A percentile compares a stretch with the other conserved stretches of the same genome.
Evolutionary conservation across 2,329 filamentous ascomycete genomes (phyloP).

Genomic region (Colletotrichum echinochloae): DNA sequence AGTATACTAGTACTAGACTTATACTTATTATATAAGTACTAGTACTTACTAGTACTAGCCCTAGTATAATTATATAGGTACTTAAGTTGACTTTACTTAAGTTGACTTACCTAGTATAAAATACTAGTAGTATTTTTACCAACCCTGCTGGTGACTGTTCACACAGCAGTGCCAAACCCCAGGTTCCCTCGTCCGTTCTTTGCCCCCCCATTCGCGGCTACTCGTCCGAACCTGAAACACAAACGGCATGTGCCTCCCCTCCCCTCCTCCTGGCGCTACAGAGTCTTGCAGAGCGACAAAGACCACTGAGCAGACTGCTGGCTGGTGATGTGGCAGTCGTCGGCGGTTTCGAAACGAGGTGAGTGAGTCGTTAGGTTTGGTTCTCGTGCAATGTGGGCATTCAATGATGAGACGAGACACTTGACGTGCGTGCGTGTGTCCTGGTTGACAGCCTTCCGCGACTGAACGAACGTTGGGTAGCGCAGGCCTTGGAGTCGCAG

Average conservation of each 20-base stretch:
- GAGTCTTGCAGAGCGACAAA: slow-evolving; percentile 19
- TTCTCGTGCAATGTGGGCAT: background rate
- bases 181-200: background rate
- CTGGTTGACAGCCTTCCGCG: background rate
- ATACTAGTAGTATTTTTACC: no score
- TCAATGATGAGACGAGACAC: background rate
- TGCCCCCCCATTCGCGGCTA: background rate
- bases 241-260: slow-evolving; percentile 24
- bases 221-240: slow-evolving; percentile 38
- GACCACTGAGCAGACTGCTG: background rate
- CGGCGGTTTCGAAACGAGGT: background rate
- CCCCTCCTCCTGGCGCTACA: slow-evolving; percentile 38
- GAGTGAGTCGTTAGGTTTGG: no score
- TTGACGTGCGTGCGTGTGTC: no score
- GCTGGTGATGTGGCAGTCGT: background rate
- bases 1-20: no score
- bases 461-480: slow-evolving; percentile 9
- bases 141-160: no score
- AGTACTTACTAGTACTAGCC: no score
- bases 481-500: slow-evolving; percentile 13
- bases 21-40: no score
- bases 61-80: no score
- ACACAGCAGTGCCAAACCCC: slow-evolving; percentile 5
- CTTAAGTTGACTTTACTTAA: no score
- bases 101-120: no score